A percentile compares a stretch with the other conserved stretches of the same genome.
phyloP scores from a whole-genome alignment of 176 grass and related monocot species.

The Guadua angustifolia region DNA sequence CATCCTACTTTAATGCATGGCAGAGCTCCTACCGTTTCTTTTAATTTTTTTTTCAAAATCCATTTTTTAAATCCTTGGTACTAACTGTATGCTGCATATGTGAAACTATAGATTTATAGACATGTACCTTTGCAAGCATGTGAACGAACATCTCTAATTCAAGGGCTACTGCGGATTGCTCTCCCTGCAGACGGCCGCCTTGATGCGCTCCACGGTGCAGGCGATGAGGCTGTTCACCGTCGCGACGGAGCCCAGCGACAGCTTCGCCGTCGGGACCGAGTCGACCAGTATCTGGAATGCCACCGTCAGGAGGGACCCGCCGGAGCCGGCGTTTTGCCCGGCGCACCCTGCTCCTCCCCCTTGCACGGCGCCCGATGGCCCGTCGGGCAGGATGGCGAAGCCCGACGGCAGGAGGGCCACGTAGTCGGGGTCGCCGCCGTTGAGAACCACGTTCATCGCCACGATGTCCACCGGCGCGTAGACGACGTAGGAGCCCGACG shows the following conservation, averaged over 20 bases:
- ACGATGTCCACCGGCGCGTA: slow-evolving; percentile 89
- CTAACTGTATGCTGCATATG: not conserved
- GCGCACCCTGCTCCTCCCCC: not conserved
- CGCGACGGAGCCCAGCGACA: slow-evolving; percentile 85
- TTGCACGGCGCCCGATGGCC: slow-evolving; percentile 21
- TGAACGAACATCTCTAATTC: not conserved
- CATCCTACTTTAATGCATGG: no score
- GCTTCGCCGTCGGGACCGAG: slow-evolving; percentile 82
- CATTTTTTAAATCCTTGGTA: no score
- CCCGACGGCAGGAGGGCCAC: slow-evolving; percentile 88
- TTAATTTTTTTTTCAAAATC: no score
- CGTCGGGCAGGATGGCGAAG: slow-evolving; percentile 87
- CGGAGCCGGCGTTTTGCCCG: slow-evolving; percentile 20
- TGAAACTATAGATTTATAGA: not conserved
- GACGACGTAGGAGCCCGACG: slow-evolving; percentile 79
- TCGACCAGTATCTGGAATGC: slow-evolving; percentile 96
- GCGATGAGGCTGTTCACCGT: slow-evolving; percentile 94
- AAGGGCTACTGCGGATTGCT: slow-evolving; percentile 50
- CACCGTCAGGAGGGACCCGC: slow-evolving; percentile 75
- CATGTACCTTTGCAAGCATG: not conserved
- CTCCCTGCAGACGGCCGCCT: slow-evolving; percentile 75
- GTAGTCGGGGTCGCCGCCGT: slow-evolving; percentile 90
- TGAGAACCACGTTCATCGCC: slow-evolving; percentile 93
- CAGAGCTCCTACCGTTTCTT: no score
- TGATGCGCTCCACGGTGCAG: slow-evolving; percentile 89